phyloP scores from a whole-genome alignment of 1,284 basidiomycete species.

The Irpex sp. region DNA sequence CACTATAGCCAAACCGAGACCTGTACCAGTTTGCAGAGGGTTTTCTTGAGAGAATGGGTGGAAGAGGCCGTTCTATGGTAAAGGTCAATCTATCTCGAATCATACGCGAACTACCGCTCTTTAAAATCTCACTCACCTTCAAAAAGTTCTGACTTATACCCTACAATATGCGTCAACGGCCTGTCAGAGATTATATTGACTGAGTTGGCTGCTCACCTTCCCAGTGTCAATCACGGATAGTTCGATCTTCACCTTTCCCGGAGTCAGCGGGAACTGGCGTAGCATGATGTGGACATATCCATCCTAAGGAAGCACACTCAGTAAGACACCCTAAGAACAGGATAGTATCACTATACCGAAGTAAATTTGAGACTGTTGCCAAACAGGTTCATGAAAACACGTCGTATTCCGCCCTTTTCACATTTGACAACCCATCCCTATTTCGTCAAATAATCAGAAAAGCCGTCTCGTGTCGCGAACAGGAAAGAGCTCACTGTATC shows the following conservation, averaged over 20 bases:
- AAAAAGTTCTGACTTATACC: constrained; percentile 86
- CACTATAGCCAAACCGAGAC: constrained; percentile 94
- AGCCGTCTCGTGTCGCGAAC: not conserved
- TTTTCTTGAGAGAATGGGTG: constrained; percentile 97
- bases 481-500: constrained; percentile 43
- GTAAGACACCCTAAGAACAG: not conserved
- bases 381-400: constrained; percentile 93
- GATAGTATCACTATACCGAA: constrained; percentile 39
- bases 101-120: too few species aligned
- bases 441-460: not conserved
- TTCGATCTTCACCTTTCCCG: constrained; percentile 70
- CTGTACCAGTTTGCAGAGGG: constrained; percentile 87
- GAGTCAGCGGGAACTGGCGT: constrained; percentile 59
- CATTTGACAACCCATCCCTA: constrained; percentile 87
- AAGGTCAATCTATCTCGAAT: not conserved
- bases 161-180: constrained; percentile 26
- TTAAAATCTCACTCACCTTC: constrained; percentile 44
- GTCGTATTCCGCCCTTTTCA: constrained; percentile 88
- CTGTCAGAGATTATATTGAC: not conserved
- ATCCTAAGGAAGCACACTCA: constrained; percentile 37
- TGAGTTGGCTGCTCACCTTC: constrained; percentile 44
- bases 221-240: constrained; percentile 88
- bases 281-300: constrained; percentile 87
- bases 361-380: constrained; percentile 95
- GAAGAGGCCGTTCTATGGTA: constrained; percentile 81